phyloP scores from a whole-genome alignment of 2,329 filamentous ascomycete species.

The Paecilomyces dactylethromorphus region DNA sequence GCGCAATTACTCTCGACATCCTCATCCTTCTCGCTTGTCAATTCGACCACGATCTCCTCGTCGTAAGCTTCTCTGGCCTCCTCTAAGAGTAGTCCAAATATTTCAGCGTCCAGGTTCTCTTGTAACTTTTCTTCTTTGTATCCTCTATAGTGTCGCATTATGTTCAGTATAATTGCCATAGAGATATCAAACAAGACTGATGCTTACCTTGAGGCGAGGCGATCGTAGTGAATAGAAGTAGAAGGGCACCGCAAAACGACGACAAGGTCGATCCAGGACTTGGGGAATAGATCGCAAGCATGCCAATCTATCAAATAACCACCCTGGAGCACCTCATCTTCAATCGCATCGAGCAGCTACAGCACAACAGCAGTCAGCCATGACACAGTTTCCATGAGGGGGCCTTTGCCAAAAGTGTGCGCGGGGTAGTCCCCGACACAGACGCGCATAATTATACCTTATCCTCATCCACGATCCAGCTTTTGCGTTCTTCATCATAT shows the following conservation, averaged over 20 bases:
- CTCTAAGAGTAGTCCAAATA: constrained; percentile 89
- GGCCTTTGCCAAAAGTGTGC: not conserved
- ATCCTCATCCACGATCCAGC: constrained; percentile 94
- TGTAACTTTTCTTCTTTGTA: constrained; percentile 84
- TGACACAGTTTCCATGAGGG: not conserved
- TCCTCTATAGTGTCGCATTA: constrained; percentile 45
- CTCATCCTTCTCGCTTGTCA: constrained; percentile 72
- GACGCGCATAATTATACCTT: constrained; percentile 52
- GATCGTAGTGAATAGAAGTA: constrained; percentile 75
- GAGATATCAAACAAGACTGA: not conserved
- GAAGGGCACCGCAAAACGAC: constrained; percentile 77
- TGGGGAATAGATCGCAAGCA: constrained; percentile 90
- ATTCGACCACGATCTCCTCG: constrained; percentile 79
- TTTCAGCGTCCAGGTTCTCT: constrained; percentile 94
- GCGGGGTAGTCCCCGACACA: not conserved
- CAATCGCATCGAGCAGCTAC: constrained; percentile 76
- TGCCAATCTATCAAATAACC: constrained; percentile 97
- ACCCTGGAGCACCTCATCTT: constrained; percentile 69
- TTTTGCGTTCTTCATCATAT: constrained; percentile 76
- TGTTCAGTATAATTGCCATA: constrained; percentile 1
- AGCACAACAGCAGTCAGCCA: constrained; percentile 3
- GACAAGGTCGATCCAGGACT: constrained; percentile 90
- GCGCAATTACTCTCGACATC: constrained; percentile 88
- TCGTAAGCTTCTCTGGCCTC: constrained; percentile 85
- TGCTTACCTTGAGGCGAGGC: constrained; percentile 62